A percentile compares a stretch with the other conserved stretches of the same genome.
Conservation (phyloP, 2,329 filamentous ascomycete genomes). For the Cercospora nicotianae region DNA sequence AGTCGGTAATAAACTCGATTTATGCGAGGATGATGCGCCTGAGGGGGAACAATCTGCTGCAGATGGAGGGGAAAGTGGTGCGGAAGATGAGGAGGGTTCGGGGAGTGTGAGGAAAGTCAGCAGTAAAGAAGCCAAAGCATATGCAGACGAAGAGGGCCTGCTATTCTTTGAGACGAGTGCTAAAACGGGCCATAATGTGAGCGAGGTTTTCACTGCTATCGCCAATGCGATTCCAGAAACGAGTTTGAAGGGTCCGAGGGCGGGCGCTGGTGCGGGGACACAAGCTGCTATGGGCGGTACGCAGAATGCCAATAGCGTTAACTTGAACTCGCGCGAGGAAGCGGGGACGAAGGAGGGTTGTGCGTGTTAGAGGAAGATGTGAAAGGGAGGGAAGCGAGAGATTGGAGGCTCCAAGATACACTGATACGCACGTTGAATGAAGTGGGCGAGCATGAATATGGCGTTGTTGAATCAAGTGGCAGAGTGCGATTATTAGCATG, state of each 20-base stretch:
- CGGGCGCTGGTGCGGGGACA: slow-evolving; percentile 57
- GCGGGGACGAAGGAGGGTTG: slow-evolving; percentile 84
- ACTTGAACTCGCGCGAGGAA: slow-evolving; percentile 69
- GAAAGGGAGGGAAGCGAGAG: not conserved
- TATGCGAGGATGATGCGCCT: slow-evolving; percentile 57
- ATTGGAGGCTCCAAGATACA: not conserved
- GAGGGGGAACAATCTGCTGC: slow-evolving; percentile 45
- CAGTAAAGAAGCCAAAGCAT: slow-evolving; percentile 86
- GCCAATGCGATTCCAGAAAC: slow-evolving; percentile 98
- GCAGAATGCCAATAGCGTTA: slow-evolving; percentile 68
- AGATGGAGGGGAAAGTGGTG: slow-evolving; percentile 48
- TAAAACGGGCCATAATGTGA: slow-evolving; percentile 92
- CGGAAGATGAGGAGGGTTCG: slow-evolving; percentile 43
- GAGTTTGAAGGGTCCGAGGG: slow-evolving; percentile 83
- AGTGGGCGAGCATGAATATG: not conserved
- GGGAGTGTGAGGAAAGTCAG: slow-evolving; percentile 80
- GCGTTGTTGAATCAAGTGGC: not conserved
- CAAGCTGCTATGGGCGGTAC: slow-evolving; percentile 55
- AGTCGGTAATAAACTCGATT: slow-evolving; percentile 94
- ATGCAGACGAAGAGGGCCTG: slow-evolving; percentile 90
- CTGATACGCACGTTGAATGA: not conserved
- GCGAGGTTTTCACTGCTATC: slow-evolving; percentile 96
- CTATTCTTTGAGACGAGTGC: slow-evolving; percentile 98
- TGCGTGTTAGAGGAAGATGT: slow-evolving; percentile 63
- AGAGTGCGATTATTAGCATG: not conserved